phyloP scores from a whole-genome alignment of 192 early-diverging fungal genomes.

The Geosiphon pyriformis region DNA sequence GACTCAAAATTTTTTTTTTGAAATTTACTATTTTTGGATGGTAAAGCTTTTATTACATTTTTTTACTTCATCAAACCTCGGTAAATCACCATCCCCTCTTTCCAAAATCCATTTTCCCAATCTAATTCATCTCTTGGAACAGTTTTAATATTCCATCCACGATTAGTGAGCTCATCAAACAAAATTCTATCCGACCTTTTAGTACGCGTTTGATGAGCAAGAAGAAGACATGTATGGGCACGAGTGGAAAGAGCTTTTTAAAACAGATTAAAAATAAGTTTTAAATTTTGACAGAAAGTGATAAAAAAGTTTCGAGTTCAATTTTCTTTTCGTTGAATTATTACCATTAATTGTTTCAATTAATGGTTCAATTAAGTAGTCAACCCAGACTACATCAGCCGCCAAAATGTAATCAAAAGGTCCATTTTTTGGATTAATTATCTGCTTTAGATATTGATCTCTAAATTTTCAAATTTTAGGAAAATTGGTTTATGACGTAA shows the following conservation, averaged over 20 bases:
- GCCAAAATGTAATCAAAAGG: conserved; percentile 38
- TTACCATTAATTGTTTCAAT: conserved; percentile 34
- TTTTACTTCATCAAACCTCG: too few species aligned
- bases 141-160: conserved; percentile 27
- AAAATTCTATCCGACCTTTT: conserved; percentile 32
- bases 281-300: too few species aligned
- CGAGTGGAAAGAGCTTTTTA: conserved; percentile 16
- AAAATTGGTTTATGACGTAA: neutral
- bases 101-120: conserved; percentile 13
- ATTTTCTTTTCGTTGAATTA: too few species aligned
- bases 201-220: conserved; percentile 35
- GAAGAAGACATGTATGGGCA: conserved; percentile 18
- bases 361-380: conserved; percentile 34
- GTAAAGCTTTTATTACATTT: too few species aligned
- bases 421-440: neutral
- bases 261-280: neutral
- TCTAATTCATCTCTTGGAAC: conserved; percentile 6
- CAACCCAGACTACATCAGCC: conserved; percentile 44
- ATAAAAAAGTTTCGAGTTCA: too few species aligned
- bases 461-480: neutral
- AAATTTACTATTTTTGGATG: too few species aligned
- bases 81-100: conserved; percentile 9
- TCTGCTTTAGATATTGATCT: neutral
- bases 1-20: too few species aligned
- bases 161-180: conserved; percentile 29